These are phyloP conservation scores for Leccinum proximum DNA, from an alignment of 1,284 basidiomycete genomes.

Conservation along the genomic window DNA sequence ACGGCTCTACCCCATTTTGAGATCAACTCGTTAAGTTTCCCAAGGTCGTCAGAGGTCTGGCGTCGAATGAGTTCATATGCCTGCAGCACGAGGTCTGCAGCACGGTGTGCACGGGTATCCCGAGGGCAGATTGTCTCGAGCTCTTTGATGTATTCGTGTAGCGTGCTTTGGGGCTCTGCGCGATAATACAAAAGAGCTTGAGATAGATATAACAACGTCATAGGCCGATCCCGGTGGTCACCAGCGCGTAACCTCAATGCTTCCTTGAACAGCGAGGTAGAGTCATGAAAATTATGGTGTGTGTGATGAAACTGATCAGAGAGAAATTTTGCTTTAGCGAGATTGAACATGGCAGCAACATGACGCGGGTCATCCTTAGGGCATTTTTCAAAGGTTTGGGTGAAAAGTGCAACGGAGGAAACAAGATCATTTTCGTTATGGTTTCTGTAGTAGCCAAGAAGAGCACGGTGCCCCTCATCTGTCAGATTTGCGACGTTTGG, in stretches of 20 bases:
- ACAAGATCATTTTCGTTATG: conserved; percentile 3
- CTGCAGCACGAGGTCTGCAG: no score
- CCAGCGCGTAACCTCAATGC: conserved; percentile 5
- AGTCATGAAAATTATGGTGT: neutral
- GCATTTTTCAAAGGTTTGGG: conserved; percentile 6
- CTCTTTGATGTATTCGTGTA: no score
- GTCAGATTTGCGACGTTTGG: no score
- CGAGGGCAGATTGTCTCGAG: no score
- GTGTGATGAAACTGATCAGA: neutral
- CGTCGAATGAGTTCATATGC: no score
- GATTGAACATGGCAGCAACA: conserved; percentile 10
- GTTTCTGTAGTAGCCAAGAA: conserved; percentile 1
- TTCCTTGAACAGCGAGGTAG: conserved; percentile 1
- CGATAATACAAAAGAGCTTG: no score
- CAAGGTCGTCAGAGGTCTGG: no score
- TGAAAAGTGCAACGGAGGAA: conserved; percentile 11
- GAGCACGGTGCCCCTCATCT: no score
- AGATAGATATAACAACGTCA: conserved; percentile 7
- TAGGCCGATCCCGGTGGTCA: conserved; percentile 8
- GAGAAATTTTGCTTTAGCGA: conserved; percentile 10
- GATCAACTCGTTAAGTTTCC: no score
- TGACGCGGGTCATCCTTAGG: neutral
- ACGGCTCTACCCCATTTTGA: no score
- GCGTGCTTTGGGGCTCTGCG: no score
- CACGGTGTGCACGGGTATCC: no score